These are phyloP conservation scores for Verticillium albo-atrum DNA, from an alignment of 2,329 filamentous ascomycete species.

Conservation along the genomic window DNA sequence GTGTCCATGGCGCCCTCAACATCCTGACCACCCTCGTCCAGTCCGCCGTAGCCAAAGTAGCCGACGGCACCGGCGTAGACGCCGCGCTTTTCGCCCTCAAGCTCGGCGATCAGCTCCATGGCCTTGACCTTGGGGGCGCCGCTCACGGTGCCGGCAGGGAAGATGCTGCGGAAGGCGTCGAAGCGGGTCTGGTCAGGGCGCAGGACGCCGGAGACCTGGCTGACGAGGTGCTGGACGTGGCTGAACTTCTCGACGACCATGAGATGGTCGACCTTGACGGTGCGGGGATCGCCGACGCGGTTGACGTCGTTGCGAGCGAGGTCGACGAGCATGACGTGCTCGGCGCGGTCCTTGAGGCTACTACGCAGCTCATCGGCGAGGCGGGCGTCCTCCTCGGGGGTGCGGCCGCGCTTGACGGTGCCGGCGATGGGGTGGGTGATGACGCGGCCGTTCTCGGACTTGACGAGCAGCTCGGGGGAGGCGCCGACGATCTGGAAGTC, in stretches of 20 bases:
- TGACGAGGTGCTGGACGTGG: slow-evolving; percentile 95
- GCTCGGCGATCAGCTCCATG: slow-evolving; percentile 94
- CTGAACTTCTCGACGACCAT: slow-evolving; percentile 96
- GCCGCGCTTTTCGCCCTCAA: slow-evolving; percentile 90
- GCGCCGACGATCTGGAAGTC: slow-evolving; percentile 95
- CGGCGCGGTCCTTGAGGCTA: slow-evolving; percentile 86
- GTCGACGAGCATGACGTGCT: slow-evolving; percentile 98
- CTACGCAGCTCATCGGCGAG: slow-evolving; percentile 72
- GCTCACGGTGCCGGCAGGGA: slow-evolving; percentile 92
- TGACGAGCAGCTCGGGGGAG: slow-evolving; percentile 90
- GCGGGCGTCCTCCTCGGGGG: slow-evolving; percentile 72
- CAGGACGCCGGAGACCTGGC: slow-evolving; percentile 89
- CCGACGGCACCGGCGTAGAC: slow-evolving; percentile 95
- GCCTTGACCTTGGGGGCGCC: slow-evolving; percentile 94
- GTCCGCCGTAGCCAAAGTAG: slow-evolving; percentile 85
- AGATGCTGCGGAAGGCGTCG: slow-evolving; percentile 93
- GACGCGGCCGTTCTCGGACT: slow-evolving; percentile 79
- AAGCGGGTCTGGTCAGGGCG: slow-evolving; percentile 81
- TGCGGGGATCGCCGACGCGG: slow-evolving; percentile 85
- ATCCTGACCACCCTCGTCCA: slow-evolving; percentile 58
- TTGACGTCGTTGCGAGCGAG: slow-evolving; percentile 95
- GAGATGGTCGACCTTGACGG: slow-evolving; percentile 84
- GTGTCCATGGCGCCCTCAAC: slow-evolving; percentile 89
- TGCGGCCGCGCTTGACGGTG: slow-evolving; percentile 83
- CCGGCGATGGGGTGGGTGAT: slow-evolving; percentile 97